Base-by-base conservation (phyloP, 208 protist genomes). In the Balamuthia mandrillaris region DNA sequence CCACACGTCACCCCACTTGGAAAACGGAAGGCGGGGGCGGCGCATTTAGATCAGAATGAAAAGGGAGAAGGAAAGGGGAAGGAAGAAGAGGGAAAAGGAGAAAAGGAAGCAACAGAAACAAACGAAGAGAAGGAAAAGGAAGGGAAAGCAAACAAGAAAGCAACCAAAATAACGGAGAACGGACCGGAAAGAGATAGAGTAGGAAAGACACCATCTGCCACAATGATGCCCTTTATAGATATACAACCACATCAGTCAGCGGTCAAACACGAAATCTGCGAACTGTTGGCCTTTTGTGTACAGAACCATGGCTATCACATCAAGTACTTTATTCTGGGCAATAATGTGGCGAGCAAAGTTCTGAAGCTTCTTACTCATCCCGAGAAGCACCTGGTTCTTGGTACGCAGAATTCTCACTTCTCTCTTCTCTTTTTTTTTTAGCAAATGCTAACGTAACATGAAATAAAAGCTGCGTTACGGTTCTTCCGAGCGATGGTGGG, bases 401-500 rank as follows among this genome's bases (percentile, higher is more conserved):
- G 74, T 81, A 81, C 33, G 70, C 31, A 12, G 3, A 47, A 74
- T 7, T 3, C 27, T 31, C 66, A 1, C 16, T 75, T 51, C 66
- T 52, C 39, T 68, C 24, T 21, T 3, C 39, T 33, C 39, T 41
- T n/a, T 63, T 5, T 5, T 27, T 60, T 16, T 7, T 27, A 3
- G 24, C 52, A 18, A 18, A 33, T 31, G 7, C 9, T 63, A 75
- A 51, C 10, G 33, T 75, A 24, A 4, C 24, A 61, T 33, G 24
- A 61, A 66, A 6, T n/a, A 41, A 9, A 42, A 81, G 88, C 79
- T 3, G 82, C 90, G 10, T 47, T 95, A 35, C 44, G 91, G 31
- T 91, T 94, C 41, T 86, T 95, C 45, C 58, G 90, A 29, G 41
- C 56, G n/a, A 60, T 92, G 29, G 66, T 94, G 10, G 87, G 68